Base-by-base conservation (phyloP, 108 stramenopile species). In the Skeletonema tropicum region DNA sequence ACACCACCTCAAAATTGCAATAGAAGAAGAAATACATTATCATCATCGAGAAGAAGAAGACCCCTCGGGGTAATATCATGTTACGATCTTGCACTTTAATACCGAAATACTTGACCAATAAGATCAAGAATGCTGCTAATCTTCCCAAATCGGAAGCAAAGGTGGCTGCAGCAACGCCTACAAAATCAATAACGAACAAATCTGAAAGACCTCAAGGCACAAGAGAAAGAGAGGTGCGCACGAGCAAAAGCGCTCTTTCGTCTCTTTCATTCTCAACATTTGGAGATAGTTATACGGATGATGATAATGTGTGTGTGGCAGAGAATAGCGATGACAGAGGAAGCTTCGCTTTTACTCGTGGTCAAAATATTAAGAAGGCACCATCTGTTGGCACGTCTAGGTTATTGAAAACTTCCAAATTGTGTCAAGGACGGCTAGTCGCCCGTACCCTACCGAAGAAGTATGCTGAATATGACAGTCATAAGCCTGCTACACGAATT, bases 351-450 rank as follows among this genome's bases (percentile, higher is more conserved):
- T 26, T n/a, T 57, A 7, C 57, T 60, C 58, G 13, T 58, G 30
- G 14, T 12, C 29, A 14, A 72, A 15, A 35, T 8, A 30, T 38
- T n/a, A n/a, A n/a, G n/a, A n/a, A n/a, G n/a, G 21, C 36, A 26
- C 21, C 30, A 23, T 15, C n/a, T 46, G 17, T 31, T 17, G 42
- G 11, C n/a, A n/a, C n/a, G 14, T 5, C 55, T 25, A 17, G 15
- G 14, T 19, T 25, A 11, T 26, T 57, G 14, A 42, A 57, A 9
- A 17, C 29, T 58, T 74, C 73, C n/a, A 60, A 33, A 45, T 12
- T 59, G 31, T 32, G 67, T 12, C 52, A 76, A 21, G 81, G 81
- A 14, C 61, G 48, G 17, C 71, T 82, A 57, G 64, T 82, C 32
- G 70, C 66, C 60, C 70, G 81, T 5, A 57, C 72, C 31, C 48